These are phyloP conservation scores for Neotropicomus parvogracilis DNA, from an alignment of 1,284 basidiomycete genomes.

Conservation along the genomic window DNA sequence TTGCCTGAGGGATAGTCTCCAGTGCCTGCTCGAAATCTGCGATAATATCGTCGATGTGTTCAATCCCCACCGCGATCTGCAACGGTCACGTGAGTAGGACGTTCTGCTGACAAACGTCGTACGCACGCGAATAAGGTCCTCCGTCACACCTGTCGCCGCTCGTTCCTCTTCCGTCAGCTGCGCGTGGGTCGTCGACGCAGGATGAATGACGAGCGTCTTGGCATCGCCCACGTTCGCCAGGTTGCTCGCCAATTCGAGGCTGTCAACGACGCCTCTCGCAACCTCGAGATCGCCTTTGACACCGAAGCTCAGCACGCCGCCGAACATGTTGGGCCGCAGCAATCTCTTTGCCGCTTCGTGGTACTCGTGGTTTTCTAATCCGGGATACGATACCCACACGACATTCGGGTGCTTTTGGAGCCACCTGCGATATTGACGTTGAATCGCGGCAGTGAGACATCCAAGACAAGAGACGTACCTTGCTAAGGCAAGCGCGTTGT, in stretches of 20 bases:
- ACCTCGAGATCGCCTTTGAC: background rate
- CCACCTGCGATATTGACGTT: background rate
- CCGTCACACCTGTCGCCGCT: slow-evolving; percentile 67
- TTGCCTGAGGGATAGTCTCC: slow-evolving; percentile 5
- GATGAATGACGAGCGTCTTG: slow-evolving; percentile 85
- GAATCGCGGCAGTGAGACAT: background rate
- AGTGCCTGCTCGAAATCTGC: slow-evolving; percentile 68
- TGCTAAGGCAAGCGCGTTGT: background rate
- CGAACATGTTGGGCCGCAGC: background rate
- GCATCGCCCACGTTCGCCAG: slow-evolving; percentile 79
- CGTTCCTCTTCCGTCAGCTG: slow-evolving; percentile 74
- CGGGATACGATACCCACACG: background rate
- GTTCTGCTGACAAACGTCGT: background rate
- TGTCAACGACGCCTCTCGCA: background rate
- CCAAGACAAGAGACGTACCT: background rate
- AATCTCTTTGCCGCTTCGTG: background rate
- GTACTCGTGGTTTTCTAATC: background rate
- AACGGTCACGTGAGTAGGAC: no score
- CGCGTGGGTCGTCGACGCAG: slow-evolving; percentile 80
- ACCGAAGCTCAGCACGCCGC: background rate
- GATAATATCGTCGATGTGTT: slow-evolving; percentile 82
- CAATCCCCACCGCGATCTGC: slow-evolving; percentile 71
- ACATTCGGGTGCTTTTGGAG: background rate
- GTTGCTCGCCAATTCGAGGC: slow-evolving; percentile 56
- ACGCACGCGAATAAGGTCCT: slow-evolving; percentile 75